Conservation (phyloP, 2,329 filamentous ascomycete species). For the Claviceps paspali region DNA sequence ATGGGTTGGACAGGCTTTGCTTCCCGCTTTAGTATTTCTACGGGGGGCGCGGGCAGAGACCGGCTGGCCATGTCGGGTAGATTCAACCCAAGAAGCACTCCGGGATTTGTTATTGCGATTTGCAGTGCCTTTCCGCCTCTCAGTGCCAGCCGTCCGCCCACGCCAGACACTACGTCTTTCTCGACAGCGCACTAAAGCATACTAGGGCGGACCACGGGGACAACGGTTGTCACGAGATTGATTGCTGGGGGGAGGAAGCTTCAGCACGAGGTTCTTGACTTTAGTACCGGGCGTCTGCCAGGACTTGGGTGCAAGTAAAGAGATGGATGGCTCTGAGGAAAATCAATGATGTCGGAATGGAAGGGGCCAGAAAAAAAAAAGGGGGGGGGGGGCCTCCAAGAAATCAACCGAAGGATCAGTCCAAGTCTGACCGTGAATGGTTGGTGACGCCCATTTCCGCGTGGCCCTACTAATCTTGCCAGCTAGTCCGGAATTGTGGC, state of each 20-base stretch:
- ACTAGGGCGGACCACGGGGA: background rate
- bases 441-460: background rate
- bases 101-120: background rate
- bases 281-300: background rate
- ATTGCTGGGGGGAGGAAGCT: no score
- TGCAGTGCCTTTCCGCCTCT: background rate
- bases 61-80: background rate
- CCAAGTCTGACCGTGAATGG: background rate
- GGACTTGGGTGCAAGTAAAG: background rate
- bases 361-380: background rate
- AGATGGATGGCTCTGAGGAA: background rate
- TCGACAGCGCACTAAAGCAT: background rate
- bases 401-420: background rate
- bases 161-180: background rate
- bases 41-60: no score
- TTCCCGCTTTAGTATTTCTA: background rate
- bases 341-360: background rate
- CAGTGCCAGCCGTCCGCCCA: background rate
- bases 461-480: no score
- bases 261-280: no score
- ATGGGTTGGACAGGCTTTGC: background rate
- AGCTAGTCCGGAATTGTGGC: background rate
- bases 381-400: background rate
- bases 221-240: background rate
- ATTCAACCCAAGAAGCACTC: background rate